These are phyloP conservation scores for Paramecium caudatum DNA, from an alignment of 73 alveolate genomes.

Conservation along the genomic window DNA sequence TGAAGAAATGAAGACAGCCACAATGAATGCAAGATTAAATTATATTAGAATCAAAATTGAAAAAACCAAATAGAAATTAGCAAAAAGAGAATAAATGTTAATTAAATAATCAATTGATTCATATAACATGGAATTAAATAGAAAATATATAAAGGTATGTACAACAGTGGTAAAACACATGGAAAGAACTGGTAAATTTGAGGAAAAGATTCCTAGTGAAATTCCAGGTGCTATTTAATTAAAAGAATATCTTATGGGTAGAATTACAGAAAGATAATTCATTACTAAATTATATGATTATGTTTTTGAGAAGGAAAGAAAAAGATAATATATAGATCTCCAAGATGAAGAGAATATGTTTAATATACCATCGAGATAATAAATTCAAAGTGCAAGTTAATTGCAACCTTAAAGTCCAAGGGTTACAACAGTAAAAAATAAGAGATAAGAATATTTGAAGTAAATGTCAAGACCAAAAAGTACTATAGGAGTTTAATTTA, in stretches of 20 bases:
- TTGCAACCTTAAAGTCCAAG: slow-evolving; percentile 47
- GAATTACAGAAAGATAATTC: slow-evolving; percentile 43
- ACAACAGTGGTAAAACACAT: slow-evolving; percentile 64
- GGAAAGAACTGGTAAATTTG: slow-evolving; percentile 70
- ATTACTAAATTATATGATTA: slow-evolving; percentile 56
- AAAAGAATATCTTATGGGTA: slow-evolving; percentile 62
- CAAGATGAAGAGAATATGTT: slow-evolving; percentile 35
- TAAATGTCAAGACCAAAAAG: slow-evolving; percentile 69
- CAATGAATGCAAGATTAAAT: slow-evolving; percentile 63
- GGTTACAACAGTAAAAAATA: not conserved
- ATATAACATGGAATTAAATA: slow-evolving; percentile 63
- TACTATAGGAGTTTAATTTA: slow-evolving; percentile 5
- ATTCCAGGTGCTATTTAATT: slow-evolving; percentile 63
- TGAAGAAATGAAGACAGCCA: slow-evolving; percentile 70
- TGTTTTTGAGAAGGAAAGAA: slow-evolving; percentile 57
- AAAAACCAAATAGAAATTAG: slow-evolving; percentile 64
- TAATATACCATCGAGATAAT: slow-evolving; percentile 49
- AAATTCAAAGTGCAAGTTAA: slow-evolving; percentile 20
- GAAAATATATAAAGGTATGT: slow-evolving; percentile 61
- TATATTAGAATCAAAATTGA: slow-evolving; percentile 30
- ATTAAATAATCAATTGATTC: not conserved
- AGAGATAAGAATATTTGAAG: slow-evolving; percentile 23
- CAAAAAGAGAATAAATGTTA: not conserved
- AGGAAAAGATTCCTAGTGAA: slow-evolving; percentile 68
- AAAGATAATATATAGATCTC: slow-evolving; percentile 30